phyloP scores from a whole-genome alignment of 331 rosid genomes.

The Arachis monticola region DNA sequence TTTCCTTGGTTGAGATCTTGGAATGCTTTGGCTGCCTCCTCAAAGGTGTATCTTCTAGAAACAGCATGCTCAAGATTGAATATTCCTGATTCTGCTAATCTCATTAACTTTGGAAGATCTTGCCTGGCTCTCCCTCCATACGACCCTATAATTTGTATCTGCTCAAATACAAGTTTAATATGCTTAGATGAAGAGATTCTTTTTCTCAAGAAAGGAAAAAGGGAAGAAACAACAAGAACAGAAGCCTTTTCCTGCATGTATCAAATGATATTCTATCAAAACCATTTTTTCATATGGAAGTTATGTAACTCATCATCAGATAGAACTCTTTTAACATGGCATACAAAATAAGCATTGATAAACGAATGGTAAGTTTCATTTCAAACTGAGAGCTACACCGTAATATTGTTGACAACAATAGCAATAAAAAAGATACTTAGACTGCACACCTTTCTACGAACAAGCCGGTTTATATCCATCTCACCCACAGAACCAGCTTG shows the following conservation, averaged over 20 bases:
- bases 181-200: not conserved
- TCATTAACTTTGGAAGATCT: slow-evolving; percentile 91
- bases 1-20: slow-evolving; percentile 79
- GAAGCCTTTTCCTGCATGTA: not conserved
- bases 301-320: too few species aligned
- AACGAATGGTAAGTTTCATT: slow-evolving; percentile 1
- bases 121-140: slow-evolving; percentile 98
- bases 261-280: not conserved
- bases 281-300: not conserved
- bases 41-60: slow-evolving; percentile 78
- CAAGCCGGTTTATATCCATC: slow-evolving; percentile 90
- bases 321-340: too few species aligned
- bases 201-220: not conserved
- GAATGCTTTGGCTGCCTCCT: slow-evolving; percentile 76
- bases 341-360: slow-evolving; percentile 1
- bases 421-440: not conserved
- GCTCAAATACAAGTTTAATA: slow-evolving; percentile 35
- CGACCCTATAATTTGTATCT: slow-evolving; percentile 89
- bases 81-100: slow-evolving; percentile 84
- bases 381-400: not conserved
- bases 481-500: slow-evolving; percentile 78
- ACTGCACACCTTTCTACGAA: slow-evolving; percentile 80
- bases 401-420: not conserved
- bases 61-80: slow-evolving; percentile 77
- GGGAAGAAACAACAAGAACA: not conserved